These are phyloP conservation scores for Lachancea nothofagi DNA, from an alignment of 805 yeast genomes.

Conservation along the genomic window DNA sequence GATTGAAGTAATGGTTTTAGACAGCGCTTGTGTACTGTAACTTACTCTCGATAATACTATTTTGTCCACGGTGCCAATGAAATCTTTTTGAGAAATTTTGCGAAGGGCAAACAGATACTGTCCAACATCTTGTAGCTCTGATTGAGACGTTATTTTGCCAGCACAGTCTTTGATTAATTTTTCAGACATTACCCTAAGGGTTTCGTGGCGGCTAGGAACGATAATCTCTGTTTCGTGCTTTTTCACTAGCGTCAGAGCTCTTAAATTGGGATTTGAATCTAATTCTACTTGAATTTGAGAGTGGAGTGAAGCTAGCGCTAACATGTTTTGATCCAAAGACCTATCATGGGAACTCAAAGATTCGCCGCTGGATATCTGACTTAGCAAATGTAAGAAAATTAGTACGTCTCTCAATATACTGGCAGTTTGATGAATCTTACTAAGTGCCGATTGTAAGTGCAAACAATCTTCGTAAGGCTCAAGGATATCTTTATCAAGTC, in stretches of 20 bases:
- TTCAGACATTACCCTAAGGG: conserved; percentile 17
- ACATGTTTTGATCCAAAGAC: conserved; percentile 11
- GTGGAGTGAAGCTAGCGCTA: conserved; percentile 23
- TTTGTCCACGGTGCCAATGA: conserved; percentile 20
- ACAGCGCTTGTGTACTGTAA: conserved; percentile 18
- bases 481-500: conserved; percentile 27
- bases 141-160: conserved; percentile 10
- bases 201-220: conserved; percentile 19
- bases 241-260: conserved; percentile 25
- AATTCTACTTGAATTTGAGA: conserved; percentile 24
- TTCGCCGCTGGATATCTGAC: conserved; percentile 14
- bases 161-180: conserved; percentile 16
- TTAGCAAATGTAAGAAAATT: conserved; percentile 24
- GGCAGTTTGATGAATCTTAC: conserved; percentile 32
- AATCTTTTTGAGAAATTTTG: conserved; percentile 23
- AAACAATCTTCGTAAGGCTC: conserved; percentile 28
- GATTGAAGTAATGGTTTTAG: conserved; percentile 29
- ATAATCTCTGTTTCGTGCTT: conserved; percentile 19
- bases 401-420: conserved; percentile 28
- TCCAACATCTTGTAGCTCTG: conserved; percentile 10
- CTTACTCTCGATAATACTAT: conserved; percentile 19
- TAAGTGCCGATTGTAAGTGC: conserved; percentile 26
- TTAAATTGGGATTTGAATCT: conserved; percentile 25
- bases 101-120: conserved; percentile 16
- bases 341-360: neutral